Base-by-base conservation (phyloP, 2,329 filamentous ascomycete species). In the Fusarium cyanostomum region DNA sequence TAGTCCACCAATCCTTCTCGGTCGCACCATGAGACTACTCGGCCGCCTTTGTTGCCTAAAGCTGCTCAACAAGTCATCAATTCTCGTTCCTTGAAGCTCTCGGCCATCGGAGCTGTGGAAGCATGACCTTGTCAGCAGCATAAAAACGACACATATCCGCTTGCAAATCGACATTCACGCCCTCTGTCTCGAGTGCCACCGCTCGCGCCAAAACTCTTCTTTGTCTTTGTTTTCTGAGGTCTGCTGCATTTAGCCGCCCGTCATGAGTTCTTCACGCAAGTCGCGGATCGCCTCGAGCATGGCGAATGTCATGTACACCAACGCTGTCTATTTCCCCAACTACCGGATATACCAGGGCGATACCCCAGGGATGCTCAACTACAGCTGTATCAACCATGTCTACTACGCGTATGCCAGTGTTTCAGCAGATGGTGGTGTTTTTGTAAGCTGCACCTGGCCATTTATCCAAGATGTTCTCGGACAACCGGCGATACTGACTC, bases 301-400 rank as follows among this genome's bases (percentile, higher is more conserved):
- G 55, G 68, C 74, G 28, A 73, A 74, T 59, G 79, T 87, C 59
- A 84, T 86, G 78, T 84, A 81, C 72, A 86, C 85, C 71, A 95
- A 95, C 75, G 91, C 89, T 18, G 89, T 92, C 15, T 95, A 94
- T 78, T 95, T 92, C 75, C 90, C 91, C n/a, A 94, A 92, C 76
- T 88, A 86, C 79, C 82, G 88, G 56, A 86, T 92, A 66, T 92
- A 93, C 77, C 82, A 84, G 54, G 85, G 89, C 63, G 86, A 92
- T 69, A 90, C 90, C 13, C 92, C 92, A 0, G 90, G 86, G 1
- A 87, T 87, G 52, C 79, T 94, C 71, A 91, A 91, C 73, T 87
- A 92, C 74, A 86, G 86, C 65, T 91, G 89, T 70, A 88, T 94
- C 70, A 93, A 89, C 66, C 89, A 92, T 72, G 87, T 94, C 24